phyloP scores from a whole-genome alignment of 306 rosid genomes.

The Quercus wislizeni region DNA sequence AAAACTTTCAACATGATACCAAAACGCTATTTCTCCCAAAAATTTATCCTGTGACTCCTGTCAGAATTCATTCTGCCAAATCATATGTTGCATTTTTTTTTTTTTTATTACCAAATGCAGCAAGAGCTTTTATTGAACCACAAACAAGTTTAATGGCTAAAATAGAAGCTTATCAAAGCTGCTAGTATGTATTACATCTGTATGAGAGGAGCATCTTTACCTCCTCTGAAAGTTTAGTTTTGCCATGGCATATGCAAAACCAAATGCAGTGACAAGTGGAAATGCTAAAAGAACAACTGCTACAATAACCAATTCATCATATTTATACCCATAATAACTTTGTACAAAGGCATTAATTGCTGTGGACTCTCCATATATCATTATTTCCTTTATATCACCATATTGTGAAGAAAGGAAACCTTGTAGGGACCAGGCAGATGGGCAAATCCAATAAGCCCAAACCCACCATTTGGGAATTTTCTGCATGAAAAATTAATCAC shows the following conservation, averaged over 20 bases:
- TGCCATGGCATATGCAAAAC: constrained; percentile 25
- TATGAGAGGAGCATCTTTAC: constrained; percentile 1
- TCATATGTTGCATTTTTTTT: too few relatives aligned
- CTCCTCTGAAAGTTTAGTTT: constrained; percentile 33
- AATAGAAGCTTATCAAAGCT: neutral
- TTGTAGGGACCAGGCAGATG: constrained; percentile 26
- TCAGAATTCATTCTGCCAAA: too few relatives aligned
- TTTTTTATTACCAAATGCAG: too few relatives aligned
- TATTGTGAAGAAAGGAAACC: constrained; percentile 26
- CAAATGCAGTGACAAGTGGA: constrained; percentile 16
- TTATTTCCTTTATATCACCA: constrained; percentile 23
- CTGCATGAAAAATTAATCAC: neutral
- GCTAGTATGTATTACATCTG: neutral
- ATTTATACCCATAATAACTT: constrained; percentile 18
- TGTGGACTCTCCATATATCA: constrained; percentile 3
- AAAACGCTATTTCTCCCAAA: too few relatives aligned
- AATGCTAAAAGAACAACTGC: constrained; percentile 17
- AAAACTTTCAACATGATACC: too few relatives aligned
- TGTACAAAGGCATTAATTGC: constrained; percentile 10
- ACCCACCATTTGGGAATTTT: constrained; percentile 28
- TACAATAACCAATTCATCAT: constrained; percentile 12
- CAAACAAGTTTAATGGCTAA: neutral
- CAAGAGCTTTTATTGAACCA: too few relatives aligned
- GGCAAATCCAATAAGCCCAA: constrained; percentile 29
- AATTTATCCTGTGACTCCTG: too few relatives aligned